Percentiles rank a stretch among this genome's conserved stretches.
phyloP scores from a whole-genome alignment of 2,329 filamentous ascomycete species.

The Teratosphaeria nubilosa region DNA sequence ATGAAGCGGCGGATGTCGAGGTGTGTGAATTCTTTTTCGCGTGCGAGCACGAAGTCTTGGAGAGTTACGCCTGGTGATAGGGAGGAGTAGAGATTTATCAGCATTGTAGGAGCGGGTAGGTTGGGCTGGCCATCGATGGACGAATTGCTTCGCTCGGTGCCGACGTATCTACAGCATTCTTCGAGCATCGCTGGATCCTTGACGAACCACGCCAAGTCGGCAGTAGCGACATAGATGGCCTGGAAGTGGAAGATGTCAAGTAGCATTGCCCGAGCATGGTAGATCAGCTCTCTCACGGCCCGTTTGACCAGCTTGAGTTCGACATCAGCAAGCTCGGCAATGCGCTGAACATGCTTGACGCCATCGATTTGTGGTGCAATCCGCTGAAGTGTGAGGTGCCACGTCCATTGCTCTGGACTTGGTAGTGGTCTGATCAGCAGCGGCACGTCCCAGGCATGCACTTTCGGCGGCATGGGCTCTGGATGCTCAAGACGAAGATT shows the following conservation, averaged over 20 bases:
- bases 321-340: slow-evolving; percentile 75
- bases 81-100: slow-evolving; percentile 77
- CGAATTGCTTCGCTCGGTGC: slow-evolving; percentile 26
- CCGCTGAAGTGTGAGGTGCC: slow-evolving; percentile 67
- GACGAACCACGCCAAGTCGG: slow-evolving; percentile 69
- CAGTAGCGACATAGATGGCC: slow-evolving; percentile 77
- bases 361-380: slow-evolving; percentile 84
- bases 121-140: background rate
- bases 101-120: slow-evolving; percentile 17
- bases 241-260: slow-evolving; percentile 93
- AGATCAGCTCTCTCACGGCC: slow-evolving; percentile 78
- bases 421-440: slow-evolving; percentile 50
- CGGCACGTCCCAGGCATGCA: slow-evolving; percentile 85
- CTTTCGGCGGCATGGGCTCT: slow-evolving; percentile 62
- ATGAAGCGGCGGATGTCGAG: slow-evolving; percentile 87
- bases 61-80: slow-evolving; percentile 76
- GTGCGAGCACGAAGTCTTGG: slow-evolving; percentile 73
- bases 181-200: slow-evolving; percentile 67
- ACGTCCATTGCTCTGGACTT: slow-evolving; percentile 51
- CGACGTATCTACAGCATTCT: slow-evolving; percentile 81
- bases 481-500: slow-evolving; percentile 37
- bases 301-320: slow-evolving; percentile 78
- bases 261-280: slow-evolving; percentile 82
- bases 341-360: slow-evolving; percentile 77
- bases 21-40: slow-evolving; percentile 60